These are phyloP conservation scores for Russula vinacea DNA, from an alignment of 768 basidiomycete genomes.

Conservation along the genomic window DNA sequence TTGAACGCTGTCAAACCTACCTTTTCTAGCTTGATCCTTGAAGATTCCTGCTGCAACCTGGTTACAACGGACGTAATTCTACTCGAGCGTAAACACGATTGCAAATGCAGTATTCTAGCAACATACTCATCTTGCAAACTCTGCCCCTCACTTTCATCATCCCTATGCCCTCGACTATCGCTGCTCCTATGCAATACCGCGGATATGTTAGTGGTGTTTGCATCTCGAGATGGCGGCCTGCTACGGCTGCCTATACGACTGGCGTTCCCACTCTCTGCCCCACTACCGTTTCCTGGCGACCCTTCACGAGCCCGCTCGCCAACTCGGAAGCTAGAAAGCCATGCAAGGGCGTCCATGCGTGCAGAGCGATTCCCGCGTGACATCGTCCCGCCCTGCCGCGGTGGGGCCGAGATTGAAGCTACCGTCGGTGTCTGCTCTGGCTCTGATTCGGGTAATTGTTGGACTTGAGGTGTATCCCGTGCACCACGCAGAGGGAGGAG, in stretches of 20 bases:
- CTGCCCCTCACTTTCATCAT: slow-evolving; percentile 42
- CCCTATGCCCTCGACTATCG: slow-evolving; percentile 43
- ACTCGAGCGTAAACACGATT: background rate
- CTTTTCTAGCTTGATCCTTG: slow-evolving; percentile 84
- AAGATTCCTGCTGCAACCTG: slow-evolving; percentile 49
- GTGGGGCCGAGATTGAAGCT: slow-evolving; percentile 21
- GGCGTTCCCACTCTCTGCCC: slow-evolving; percentile 44
- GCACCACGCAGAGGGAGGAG: slow-evolving; percentile 33
- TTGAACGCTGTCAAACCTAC: slow-evolving; percentile 37
- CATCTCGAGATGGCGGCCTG: slow-evolving; percentile 29
- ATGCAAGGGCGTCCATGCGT: slow-evolving; percentile 63
- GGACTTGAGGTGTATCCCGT: slow-evolving; percentile 4
- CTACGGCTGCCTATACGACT: slow-evolving; percentile 48
- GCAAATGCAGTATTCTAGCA: background rate
- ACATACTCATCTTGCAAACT: slow-evolving; percentile 73
- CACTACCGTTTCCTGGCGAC: slow-evolving; percentile 54
- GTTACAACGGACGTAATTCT: slow-evolving; percentile 74
- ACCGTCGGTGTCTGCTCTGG: slow-evolving; percentile 31
- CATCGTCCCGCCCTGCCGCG: slow-evolving; percentile 41
- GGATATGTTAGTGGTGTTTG: slow-evolving; percentile 3
- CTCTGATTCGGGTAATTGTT: slow-evolving; percentile 23
- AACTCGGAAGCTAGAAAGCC: slow-evolving; percentile 74
- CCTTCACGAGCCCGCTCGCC: slow-evolving; percentile 48
- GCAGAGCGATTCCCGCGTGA: slow-evolving; percentile 47
- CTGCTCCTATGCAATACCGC: slow-evolving; percentile 41